These are phyloP conservation scores for Pseudogymnoascus sp. DNA, from an alignment of 2,329 filamentous ascomycete species.

Conservation along the genomic window DNA sequence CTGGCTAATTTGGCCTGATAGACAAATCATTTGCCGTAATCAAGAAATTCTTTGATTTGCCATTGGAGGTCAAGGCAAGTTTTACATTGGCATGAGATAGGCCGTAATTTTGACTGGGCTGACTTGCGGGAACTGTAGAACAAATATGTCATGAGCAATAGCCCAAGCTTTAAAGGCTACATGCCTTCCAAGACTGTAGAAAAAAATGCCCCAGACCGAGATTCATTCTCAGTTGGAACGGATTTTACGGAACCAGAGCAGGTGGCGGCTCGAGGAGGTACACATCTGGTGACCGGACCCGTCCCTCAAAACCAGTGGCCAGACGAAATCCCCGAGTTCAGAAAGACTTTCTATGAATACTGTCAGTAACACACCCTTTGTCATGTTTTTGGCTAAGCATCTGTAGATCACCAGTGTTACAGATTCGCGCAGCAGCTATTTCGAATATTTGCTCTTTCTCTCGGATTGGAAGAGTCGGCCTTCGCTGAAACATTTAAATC, in stretches of 20 bases:
- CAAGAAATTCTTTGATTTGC: constrained; percentile 10
- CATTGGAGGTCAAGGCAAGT: constrained; percentile 12
- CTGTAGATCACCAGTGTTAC: neutral
- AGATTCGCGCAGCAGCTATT: neutral
- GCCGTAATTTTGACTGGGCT: neutral
- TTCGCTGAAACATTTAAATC: neutral
- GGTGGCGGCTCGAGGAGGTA: neutral
- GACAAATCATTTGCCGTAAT: constrained; percentile 9
- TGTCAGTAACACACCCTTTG: neutral
- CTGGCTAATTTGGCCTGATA: neutral
- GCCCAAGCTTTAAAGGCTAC: neutral
- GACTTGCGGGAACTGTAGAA: neutral
- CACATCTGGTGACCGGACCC: neutral
- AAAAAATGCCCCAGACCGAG: neutral
- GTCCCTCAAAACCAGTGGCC: constrained; percentile 7
- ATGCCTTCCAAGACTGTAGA: neutral
- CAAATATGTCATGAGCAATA: neutral
- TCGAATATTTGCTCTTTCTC: neutral
- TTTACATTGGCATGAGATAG: neutral
- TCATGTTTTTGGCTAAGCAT: neutral
- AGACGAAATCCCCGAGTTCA: neutral
- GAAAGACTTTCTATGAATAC: neutral
- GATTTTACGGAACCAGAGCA: neutral
- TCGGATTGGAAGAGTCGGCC: neutral
- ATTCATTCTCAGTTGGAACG: neutral